phyloP scores from a whole-genome alignment of 371 early-diverging fungal genomes.

The Actinomucor elegans region DNA sequence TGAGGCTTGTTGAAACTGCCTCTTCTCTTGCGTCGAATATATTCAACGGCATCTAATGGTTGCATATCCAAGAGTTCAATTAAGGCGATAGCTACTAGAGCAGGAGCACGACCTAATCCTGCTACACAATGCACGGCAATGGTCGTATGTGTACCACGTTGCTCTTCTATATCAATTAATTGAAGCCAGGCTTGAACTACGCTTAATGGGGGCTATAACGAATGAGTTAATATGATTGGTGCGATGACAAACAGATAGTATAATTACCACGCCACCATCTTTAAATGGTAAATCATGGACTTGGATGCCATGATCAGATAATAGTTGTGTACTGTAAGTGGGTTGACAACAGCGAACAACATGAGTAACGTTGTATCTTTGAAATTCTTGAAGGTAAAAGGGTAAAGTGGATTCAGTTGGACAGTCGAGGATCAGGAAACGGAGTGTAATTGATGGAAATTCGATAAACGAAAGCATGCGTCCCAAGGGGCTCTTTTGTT shows the following conservation, averaged over 20 bases:
- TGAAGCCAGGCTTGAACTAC: slow-evolving; percentile 75
- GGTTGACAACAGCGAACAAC: slow-evolving; percentile 87
- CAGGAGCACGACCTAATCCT: slow-evolving; percentile 78
- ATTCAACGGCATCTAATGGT: slow-evolving; percentile 77
- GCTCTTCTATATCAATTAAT: slow-evolving; percentile 55
- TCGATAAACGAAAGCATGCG: slow-evolving; percentile 64
- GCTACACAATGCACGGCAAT: slow-evolving; percentile 90
- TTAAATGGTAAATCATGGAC: slow-evolving; percentile 46
- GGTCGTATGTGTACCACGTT: slow-evolving; percentile 45
- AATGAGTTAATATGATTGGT: background rate
- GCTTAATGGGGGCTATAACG: slow-evolving; percentile 56
- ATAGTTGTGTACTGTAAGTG: slow-evolving; percentile 77
- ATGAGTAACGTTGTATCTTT: slow-evolving; percentile 71
- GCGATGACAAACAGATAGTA: slow-evolving; percentile 8
- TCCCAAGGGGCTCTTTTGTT: slow-evolving; percentile 45
- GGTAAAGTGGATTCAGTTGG: slow-evolving; percentile 83
- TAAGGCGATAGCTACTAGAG: slow-evolving; percentile 75
- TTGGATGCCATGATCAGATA: slow-evolving; percentile 57
- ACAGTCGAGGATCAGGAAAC: slow-evolving; percentile 91
- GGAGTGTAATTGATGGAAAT: slow-evolving; percentile 43
- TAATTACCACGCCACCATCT: slow-evolving; percentile 65
- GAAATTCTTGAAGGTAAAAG: slow-evolving; percentile 79
- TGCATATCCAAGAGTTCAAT: slow-evolving; percentile 82
- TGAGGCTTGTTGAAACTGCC: slow-evolving; percentile 85
- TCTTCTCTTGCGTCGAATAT: slow-evolving; percentile 71